phyloP scores from a whole-genome alignment of 208 protist species.

The Trypanosoma theileri region DNA sequence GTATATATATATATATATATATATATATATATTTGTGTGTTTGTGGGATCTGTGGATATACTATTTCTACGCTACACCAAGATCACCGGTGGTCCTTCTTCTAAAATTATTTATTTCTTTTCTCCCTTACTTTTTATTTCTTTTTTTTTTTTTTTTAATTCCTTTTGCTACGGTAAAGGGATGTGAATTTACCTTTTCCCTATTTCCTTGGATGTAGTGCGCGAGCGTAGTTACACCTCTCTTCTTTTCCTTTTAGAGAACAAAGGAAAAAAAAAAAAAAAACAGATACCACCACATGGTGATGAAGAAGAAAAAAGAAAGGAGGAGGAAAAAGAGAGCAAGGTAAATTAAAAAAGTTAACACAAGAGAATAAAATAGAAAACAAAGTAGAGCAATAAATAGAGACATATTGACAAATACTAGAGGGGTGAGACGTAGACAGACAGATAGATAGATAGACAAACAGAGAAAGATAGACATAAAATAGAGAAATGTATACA shows the following conservation, averaged over 20 bases:
- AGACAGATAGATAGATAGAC: constrained; percentile 9
- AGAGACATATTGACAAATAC: neutral
- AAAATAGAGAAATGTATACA: neutral
- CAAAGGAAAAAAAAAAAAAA: too few relatives aligned
- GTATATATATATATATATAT: neutral
- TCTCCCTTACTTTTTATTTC: too few relatives aligned
- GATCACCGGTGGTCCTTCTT: neutral
- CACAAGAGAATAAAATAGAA: neutral
- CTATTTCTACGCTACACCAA: neutral
- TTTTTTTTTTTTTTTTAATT: too few relatives aligned
- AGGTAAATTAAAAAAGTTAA: neutral
- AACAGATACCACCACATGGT: too few relatives aligned
- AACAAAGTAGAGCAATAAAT: neutral
- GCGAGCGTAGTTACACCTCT: too few relatives aligned
- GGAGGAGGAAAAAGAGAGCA: neutral
- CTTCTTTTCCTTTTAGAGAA: too few relatives aligned
- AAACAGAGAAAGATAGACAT: neutral
- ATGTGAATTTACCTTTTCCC: too few relatives aligned
- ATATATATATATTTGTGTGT: neutral
- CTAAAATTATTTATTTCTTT: too few relatives aligned
- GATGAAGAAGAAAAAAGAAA: too few relatives aligned
- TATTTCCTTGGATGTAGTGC: too few relatives aligned
- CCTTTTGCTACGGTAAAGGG: too few relatives aligned
- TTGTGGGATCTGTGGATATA: too few relatives aligned
- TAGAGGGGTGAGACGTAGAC: neutral